Conservation (phyloP, 148 eudicot species). For the Selenicereus undatus region DNA sequence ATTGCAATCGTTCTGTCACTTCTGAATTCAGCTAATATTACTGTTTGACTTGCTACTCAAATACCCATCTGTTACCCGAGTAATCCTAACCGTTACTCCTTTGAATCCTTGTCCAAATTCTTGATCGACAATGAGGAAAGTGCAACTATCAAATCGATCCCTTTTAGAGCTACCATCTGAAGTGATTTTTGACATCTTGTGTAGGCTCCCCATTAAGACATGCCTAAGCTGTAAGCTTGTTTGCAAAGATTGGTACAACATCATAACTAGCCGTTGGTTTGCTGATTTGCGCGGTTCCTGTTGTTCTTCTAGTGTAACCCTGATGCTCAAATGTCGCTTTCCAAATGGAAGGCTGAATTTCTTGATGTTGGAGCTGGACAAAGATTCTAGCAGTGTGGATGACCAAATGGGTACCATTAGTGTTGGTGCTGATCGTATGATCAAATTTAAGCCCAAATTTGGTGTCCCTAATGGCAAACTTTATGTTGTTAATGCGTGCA, state of each 20-base stretch:
- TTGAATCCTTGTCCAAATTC: no score
- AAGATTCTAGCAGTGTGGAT: not conserved
- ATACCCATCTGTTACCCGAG: no score
- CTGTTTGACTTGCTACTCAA: no score
- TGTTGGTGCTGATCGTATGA: not conserved
- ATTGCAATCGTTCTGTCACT: no score
- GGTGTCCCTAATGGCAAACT: not conserved
- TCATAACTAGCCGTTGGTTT: not conserved
- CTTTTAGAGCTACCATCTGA: not conserved
- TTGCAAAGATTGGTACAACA: slow-evolving; percentile 8
- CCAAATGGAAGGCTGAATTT: not conserved
- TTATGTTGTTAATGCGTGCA: not conserved
- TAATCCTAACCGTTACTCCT: no score
- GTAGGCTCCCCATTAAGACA: slow-evolving; percentile 7
- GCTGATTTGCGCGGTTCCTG: not conserved
- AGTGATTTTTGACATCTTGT: not conserved
- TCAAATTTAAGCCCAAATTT: slow-evolving; percentile 1
- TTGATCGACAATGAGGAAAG: not conserved
- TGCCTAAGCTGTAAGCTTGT: slow-evolving; percentile 16
- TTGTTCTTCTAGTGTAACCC: not conserved
- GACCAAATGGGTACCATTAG: not conserved
- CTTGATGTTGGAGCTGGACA: slow-evolving; percentile 5
- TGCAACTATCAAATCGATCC: not conserved
- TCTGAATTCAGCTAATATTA: no score
- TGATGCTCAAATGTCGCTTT: not conserved